phyloP scores from a whole-genome alignment of 1,284 basidiomycete species.

The Cryptococcus sp. region DNA sequence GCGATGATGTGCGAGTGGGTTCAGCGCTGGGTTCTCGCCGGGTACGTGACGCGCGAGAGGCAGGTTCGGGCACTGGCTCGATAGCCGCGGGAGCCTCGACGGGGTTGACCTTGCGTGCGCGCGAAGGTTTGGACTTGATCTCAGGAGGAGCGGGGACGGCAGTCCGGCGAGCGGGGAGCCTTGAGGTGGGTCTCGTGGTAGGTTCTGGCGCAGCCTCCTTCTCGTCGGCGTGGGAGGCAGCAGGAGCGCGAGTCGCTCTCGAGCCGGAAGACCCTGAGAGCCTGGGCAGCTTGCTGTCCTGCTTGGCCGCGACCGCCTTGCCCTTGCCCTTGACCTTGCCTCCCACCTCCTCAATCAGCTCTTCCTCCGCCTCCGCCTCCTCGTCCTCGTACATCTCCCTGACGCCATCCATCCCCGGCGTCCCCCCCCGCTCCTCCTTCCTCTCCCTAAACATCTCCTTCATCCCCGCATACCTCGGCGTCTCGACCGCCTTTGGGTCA shows the following conservation, averaged over 20 bases:
- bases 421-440: constrained; percentile 4
- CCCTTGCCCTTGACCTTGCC: background rate
- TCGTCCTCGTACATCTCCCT: constrained; percentile 26
- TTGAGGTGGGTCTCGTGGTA: background rate
- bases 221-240: background rate
- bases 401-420: constrained; percentile 23
- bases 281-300: background rate
- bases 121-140: background rate
- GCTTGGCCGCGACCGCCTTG: background rate
- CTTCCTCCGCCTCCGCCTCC: constrained; percentile 12
- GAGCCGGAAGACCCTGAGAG: background rate
- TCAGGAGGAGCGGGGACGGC: background rate
- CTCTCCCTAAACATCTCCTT: constrained; percentile 23
- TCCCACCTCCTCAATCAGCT: background rate
- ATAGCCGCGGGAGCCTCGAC: background rate
- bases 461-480: constrained; percentile 26
- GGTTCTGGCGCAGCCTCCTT: background rate
- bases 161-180: background rate
- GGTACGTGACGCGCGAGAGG: constrained; percentile 4
- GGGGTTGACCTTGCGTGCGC: constrained; percentile 1
- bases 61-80: background rate
- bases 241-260: background rate
- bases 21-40: constrained; percentile 3
- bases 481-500: constrained; percentile 10
- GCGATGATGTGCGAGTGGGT: background rate